A percentile compares a stretch with the other conserved stretches of the same genome.
Evolutionary conservation across 306 rosid genomes (phyloP).

Genomic region (Acmispon strigosus): DNA sequence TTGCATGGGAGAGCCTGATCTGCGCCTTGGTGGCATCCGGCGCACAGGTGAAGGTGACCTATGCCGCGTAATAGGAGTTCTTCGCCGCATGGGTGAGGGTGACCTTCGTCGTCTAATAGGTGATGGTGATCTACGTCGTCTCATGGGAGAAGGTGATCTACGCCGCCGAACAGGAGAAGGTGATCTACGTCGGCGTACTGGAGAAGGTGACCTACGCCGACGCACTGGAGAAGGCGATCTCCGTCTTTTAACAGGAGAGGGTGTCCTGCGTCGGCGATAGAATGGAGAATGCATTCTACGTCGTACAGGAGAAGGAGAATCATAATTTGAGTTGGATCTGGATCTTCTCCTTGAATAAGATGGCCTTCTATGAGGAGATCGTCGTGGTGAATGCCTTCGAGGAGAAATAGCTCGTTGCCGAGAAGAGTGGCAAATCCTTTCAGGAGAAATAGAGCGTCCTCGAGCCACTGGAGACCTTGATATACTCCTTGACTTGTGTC

Average conservation of each 20-base stretch:
- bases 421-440: constrained; percentile 42
- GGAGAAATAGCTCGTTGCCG: constrained; percentile 40
- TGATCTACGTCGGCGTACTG: constrained; percentile 19
- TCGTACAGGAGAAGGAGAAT: constrained; percentile 43
- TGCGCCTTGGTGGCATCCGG: constrained; percentile 22
- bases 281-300: constrained; percentile 53
- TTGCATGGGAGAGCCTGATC: constrained; percentile 36
- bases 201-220: constrained; percentile 37
- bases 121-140: constrained; percentile 41
- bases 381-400: constrained; percentile 42
- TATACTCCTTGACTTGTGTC: constrained; percentile 48
- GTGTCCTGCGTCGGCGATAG: constrained; percentile 48
- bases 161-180: constrained; percentile 25
- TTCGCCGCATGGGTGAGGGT: constrained; percentile 31
- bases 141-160: constrained; percentile 37
- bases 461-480: constrained; percentile 54
- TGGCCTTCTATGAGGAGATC: constrained; percentile 33
- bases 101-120: constrained; percentile 31
- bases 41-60: constrained; percentile 38
- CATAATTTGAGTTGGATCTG: constrained; percentile 40
- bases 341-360: constrained; percentile 45
- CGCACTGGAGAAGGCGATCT: constrained; percentile 13
- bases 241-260: constrained; percentile 33
- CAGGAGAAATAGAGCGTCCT: constrained; percentile 47
- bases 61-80: constrained; percentile 17